Conservation (phyloP, 2,329 filamentous ascomycete species). For the Talaromyces sp. region DNA sequence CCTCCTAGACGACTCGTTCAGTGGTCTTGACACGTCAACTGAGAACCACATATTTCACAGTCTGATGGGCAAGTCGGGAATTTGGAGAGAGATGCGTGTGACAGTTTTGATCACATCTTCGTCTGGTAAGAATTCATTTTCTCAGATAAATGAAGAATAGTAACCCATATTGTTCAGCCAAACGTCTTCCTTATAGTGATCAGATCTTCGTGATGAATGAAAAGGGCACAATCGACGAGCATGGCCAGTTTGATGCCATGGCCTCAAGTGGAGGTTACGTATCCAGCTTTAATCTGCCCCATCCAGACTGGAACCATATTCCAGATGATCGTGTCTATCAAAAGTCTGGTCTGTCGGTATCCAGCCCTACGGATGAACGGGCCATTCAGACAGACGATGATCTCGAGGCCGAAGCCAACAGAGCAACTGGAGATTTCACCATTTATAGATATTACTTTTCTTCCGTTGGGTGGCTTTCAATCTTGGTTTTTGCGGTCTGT, state of each 20-base stretch:
- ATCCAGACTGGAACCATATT: constrained; percentile 27
- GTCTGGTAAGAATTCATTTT: constrained; percentile 9
- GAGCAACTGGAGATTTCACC: constrained; percentile 35
- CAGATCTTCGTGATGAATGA: constrained; percentile 36
- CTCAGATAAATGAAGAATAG: not conserved
- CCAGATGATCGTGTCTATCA: constrained; percentile 11
- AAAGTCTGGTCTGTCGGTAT: constrained; percentile 4
- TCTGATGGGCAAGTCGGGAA: constrained; percentile 12
- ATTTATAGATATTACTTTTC: constrained; percentile 39
- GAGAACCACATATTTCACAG: constrained; percentile 15
- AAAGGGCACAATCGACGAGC: constrained; percentile 35
- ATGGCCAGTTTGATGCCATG: constrained; percentile 36
- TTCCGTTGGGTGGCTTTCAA: constrained; percentile 32
- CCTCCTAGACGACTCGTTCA: constrained; percentile 13
- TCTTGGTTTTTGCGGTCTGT: constrained; percentile 31
- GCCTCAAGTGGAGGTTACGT: constrained; percentile 36
- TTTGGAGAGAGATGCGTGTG: constrained; percentile 10
- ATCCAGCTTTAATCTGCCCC: constrained; percentile 31
- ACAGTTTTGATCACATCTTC: constrained; percentile 12
- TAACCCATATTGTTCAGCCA: constrained; percentile 18
- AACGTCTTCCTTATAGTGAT: constrained; percentile 39
- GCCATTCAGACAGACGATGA: constrained; percentile 13
- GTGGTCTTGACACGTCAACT: constrained; percentile 14
- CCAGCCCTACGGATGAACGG: constrained; percentile 10
- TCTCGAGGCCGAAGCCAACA: constrained; percentile 22